phyloP scores from a whole-genome alignment of 768 basidiomycete genomes.

The Kockovaella imperatae region DNA sequence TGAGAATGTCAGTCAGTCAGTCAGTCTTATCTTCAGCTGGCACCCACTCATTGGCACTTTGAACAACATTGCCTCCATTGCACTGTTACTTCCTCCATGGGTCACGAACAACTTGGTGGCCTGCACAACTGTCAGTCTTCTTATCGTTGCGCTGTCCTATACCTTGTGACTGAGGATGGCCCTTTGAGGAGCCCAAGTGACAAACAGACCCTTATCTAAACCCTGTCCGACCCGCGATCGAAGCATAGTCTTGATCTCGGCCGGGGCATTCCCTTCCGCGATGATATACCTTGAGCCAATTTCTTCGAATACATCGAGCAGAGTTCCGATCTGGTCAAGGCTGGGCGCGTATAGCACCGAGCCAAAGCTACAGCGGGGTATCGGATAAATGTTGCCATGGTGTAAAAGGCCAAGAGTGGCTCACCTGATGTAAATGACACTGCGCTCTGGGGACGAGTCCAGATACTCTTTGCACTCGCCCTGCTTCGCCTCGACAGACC shows the following conservation, averaged over 20 bases:
- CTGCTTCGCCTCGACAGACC: not conserved
- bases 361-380: constrained; percentile 7
- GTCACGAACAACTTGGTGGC: constrained; percentile 12
- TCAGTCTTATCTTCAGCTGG: not conserved
- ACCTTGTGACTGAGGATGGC: constrained; percentile 6
- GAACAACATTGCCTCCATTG: constrained; percentile 8
- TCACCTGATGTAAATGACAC: constrained; percentile 14
- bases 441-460: constrained; percentile 6
- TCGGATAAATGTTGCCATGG: not conserved
- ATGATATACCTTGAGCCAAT: constrained; percentile 5
- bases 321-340: constrained; percentile 5
- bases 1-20: not conserved
- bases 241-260: constrained; percentile 4
- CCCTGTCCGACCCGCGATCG: constrained; percentile 3
- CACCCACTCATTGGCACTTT: constrained; percentile 4
- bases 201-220: constrained; percentile 4
- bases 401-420: not conserved
- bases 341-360: constrained; percentile 9
- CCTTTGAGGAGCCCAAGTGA: constrained; percentile 13
- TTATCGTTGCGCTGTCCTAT: not conserved
- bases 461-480: constrained; percentile 6
- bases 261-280: constrained; percentile 3
- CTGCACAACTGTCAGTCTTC: not conserved
- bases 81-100: constrained; percentile 9
- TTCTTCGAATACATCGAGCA: constrained; percentile 9